Base-by-base conservation (phyloP, 1,284 basidiomycete species). In the Sporisorium scitamineum region DNA sequence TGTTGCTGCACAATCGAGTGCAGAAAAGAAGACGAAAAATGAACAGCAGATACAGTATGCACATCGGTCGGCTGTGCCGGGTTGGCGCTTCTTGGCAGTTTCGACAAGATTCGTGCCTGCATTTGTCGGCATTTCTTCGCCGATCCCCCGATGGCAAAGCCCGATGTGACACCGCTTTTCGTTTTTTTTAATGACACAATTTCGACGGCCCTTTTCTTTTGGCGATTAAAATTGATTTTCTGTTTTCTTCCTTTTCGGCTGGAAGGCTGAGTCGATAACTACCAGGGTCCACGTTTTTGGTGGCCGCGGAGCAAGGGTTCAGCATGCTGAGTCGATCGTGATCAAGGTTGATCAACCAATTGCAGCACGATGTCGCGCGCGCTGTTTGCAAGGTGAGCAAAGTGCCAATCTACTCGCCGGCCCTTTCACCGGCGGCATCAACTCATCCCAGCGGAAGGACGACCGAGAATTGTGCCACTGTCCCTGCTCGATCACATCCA, bases 61-160 rank as follows among this genome's bases (percentile, higher is more conserved):
- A 51, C 37, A 37, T 50, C 56, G 56, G 34, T 58, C 45, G 45
- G 32, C 55, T 48, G 18, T 58, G 56, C 56, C 26, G n/a, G 29
- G 32, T 58, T 29, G 56, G 47, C 47, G 45, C 56, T 58, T 58
- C 56, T 58, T 58, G 56, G 56, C 56, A 42, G 32, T 34, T 47
- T 8, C 16, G 39, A 9, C 34, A 18, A 41, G 9, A 13, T 5
- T 16, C 4, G 56, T 58, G 37, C 56, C 47, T 58, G 55, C 47
- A 47, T 54, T 9, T 5, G n/a, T n/a, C n/a, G n/a, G n/a, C n/a
- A n/a, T n/a, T n/a, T n/a, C n/a, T n/a, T 26, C 32, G 11, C 14
- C 37, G 41, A 56, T 56, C 44, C 22, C 5, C 18, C 20, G 48
- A 50, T 32, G 5, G 6, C 3, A 24, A 3, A 10, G 4, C 42